Percentiles rank a stretch among this genome's conserved stretches.
These are phyloP conservation scores for Vachellia collinsii DNA, from an alignment of 306 rosid genomes.

Conservation along the genomic window DNA sequence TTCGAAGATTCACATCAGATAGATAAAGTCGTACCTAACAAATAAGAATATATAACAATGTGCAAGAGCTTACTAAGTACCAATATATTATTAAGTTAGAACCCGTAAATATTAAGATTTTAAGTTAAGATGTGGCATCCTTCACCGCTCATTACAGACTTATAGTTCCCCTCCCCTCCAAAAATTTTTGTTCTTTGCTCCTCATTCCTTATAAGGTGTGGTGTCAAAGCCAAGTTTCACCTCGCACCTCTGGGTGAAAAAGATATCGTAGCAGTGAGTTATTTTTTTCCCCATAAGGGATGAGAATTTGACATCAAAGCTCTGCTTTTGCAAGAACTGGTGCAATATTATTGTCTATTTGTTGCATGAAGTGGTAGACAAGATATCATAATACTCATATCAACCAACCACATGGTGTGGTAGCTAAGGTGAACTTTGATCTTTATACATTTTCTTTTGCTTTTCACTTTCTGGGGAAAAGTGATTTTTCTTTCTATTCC, in stretches of 20 bases:
- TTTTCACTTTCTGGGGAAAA: conserved; percentile 16
- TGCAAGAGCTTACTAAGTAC: too few relatives aligned
- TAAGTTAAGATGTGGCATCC: background rate
- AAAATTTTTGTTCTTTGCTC: background rate
- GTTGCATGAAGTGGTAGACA: conserved; percentile 78
- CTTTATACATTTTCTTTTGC: conserved; percentile 35
- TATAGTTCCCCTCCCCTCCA: background rate
- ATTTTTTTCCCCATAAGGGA: conserved; percentile 3
- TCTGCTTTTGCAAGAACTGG: conserved; percentile 49
- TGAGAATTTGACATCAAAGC: conserved; percentile 44
- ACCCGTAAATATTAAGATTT: background rate
- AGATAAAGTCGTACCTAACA: too few relatives aligned
- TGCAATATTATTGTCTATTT: conserved; percentile 51
- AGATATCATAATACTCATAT: conserved; percentile 47
- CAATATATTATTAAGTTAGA: too few relatives aligned
- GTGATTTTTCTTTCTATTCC: background rate
- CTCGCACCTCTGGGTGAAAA: background rate
- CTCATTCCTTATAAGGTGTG: background rate
- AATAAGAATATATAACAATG: too few relatives aligned
- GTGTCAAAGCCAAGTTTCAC: background rate
- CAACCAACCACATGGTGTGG: conserved; percentile 38
- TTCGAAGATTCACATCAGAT: too few relatives aligned
- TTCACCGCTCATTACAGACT: background rate
- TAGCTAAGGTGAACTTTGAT: conserved; percentile 34
- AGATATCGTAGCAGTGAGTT: background rate